Evolutionary conservation across 306 rosid genomes (phyloP).

Genomic region (Pyrus bretschneideri): DNA sequence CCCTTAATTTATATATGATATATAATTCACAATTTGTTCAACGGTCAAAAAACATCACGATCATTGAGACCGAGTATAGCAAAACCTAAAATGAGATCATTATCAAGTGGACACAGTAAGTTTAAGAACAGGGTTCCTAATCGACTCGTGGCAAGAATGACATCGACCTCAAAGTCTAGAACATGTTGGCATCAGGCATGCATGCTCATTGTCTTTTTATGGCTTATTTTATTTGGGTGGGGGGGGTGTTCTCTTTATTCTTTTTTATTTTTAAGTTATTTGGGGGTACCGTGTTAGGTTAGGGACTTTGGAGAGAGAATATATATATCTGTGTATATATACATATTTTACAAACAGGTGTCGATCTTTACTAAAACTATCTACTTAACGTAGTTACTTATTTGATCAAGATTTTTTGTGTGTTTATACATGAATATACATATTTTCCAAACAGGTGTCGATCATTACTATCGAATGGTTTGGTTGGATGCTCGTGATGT

Average conservation of each 20-base stretch:
- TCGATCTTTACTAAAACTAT: neutral
- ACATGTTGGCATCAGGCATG: neutral
- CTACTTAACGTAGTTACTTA: neutral
- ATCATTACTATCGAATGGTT: no score
- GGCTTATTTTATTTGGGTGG: neutral
- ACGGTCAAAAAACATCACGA: neutral
- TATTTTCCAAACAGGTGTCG: neutral
- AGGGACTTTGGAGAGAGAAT: neutral
- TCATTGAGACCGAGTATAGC: no score
- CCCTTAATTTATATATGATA: no score
- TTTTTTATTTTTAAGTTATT: neutral
- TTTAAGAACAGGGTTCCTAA: neutral
- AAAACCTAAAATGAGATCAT: neutral
- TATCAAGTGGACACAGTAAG: neutral
- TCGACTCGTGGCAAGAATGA: neutral
- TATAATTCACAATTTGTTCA: neutral
- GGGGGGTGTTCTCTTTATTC: neutral
- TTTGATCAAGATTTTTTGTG: neutral
- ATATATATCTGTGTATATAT: neutral
- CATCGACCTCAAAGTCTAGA: neutral
- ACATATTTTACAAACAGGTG: no score
- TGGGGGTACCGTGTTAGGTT: neutral
- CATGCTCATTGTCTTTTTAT: neutral
- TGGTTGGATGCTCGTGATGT: no score
- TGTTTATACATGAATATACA: neutral